Conservation (phyloP, 495 filamentous ascomycete genomes). For the Penicillium subrubescens region DNA sequence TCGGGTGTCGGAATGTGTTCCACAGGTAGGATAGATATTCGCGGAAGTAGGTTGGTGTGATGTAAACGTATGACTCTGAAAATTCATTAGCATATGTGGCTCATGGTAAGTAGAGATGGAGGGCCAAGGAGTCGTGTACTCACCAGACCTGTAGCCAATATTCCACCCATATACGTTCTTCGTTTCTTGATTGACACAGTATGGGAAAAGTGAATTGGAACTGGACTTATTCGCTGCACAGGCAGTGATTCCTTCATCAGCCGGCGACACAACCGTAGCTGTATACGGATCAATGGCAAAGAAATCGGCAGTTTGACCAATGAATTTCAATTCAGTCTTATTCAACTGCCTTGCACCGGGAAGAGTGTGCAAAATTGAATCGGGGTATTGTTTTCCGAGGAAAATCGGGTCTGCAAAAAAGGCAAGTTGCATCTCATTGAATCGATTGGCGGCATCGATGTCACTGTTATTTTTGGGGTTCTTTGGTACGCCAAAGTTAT, state of each 20-base stretch:
- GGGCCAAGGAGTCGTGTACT: background rate
- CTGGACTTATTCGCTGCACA: slow-evolving; percentile 34
- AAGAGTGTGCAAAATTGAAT: slow-evolving; percentile 32
- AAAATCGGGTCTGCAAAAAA: slow-evolving; percentile 44
- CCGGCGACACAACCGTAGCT: slow-evolving; percentile 40
- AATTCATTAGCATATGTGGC: background rate
- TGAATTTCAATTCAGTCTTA: slow-evolving; percentile 32
- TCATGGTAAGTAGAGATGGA: background rate
- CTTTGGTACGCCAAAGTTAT: slow-evolving; percentile 45
- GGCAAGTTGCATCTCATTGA: slow-evolving; percentile 44
- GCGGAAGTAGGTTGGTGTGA: slow-evolving; percentile 45
- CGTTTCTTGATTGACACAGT: slow-evolving; percentile 41
- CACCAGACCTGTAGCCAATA: slow-evolving; percentile 42
- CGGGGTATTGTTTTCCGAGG: slow-evolving; percentile 44
- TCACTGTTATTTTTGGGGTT: slow-evolving; percentile 38
- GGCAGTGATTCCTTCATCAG: slow-evolving; percentile 35
- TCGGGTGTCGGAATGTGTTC: slow-evolving; percentile 42
- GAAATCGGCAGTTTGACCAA: slow-evolving; percentile 45
- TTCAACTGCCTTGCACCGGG: slow-evolving; percentile 34
- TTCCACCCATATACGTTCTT: slow-evolving; percentile 42
- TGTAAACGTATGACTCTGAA: slow-evolving; percentile 39
- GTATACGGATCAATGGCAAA: slow-evolving; percentile 51
- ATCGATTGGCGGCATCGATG: slow-evolving; percentile 38
- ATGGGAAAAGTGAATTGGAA: slow-evolving; percentile 37
- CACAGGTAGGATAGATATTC: slow-evolving; percentile 45